Conservation (phyloP, 805 yeast genomes). For the Starmerella bombicola region DNA sequence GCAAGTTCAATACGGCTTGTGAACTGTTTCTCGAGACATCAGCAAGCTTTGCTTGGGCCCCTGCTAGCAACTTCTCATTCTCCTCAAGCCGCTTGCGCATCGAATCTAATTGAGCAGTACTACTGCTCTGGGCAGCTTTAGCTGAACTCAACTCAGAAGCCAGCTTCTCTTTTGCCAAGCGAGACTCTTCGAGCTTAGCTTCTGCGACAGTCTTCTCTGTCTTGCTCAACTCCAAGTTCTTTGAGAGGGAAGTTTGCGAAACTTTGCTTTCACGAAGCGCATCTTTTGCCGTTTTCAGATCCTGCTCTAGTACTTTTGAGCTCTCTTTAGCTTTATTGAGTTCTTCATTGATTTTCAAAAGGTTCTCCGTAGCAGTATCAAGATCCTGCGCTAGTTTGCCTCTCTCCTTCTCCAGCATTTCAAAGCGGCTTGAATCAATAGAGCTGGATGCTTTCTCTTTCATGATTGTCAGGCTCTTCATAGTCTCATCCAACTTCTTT, state of each 20-base stretch:
- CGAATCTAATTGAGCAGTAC: background rate
- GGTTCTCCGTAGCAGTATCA: constrained; percentile 6
- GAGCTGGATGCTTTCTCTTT: background rate
- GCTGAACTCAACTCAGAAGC: background rate
- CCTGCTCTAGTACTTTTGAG: background rate
- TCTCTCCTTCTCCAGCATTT: background rate
- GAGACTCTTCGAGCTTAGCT: background rate
- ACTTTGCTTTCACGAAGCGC: background rate
- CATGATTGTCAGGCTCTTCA: background rate
- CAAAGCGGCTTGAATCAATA: background rate
- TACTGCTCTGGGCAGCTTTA: background rate
- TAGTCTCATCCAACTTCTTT: background rate
- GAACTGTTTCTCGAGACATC: background rate
- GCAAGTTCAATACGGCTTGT: background rate
- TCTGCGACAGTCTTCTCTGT: background rate
- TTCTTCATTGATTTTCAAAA: constrained; percentile 12
- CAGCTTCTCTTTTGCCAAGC: background rate
- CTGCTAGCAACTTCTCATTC: background rate
- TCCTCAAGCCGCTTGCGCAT: background rate
- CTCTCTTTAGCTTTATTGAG: constrained; percentile 11
- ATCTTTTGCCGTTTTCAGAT: background rate
- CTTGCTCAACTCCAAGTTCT: background rate
- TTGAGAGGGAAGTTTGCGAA: background rate
- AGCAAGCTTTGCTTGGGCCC: constrained; percentile 10
- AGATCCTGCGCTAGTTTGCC: constrained; percentile 1